A percentile compares a stretch with the other conserved stretches of the same genome.
Evolutionary conservation across 495 filamentous ascomycete species (phyloP).

Genomic region (Friedmanniomyces simplex): DNA sequence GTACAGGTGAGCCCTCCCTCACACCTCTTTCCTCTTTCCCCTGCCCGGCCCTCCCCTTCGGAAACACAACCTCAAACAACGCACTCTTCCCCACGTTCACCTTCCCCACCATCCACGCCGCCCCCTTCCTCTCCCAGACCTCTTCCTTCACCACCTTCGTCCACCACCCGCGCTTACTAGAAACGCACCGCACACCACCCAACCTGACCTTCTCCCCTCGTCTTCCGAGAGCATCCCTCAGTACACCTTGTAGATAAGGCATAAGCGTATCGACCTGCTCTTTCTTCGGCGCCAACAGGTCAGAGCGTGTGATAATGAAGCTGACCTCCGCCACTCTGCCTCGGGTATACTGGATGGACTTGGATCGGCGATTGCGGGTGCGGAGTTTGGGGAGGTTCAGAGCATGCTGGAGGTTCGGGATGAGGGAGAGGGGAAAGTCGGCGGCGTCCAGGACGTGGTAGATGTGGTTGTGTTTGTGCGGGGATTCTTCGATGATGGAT

Average conservation of each 20-base stretch:
- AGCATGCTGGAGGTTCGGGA: conserved; percentile 50
- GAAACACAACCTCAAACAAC: conserved; percentile 74
- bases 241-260: conserved; percentile 63
- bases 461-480: conserved; percentile 78
- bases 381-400: conserved; percentile 57
- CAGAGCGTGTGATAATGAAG: conserved; percentile 83
- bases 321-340: conserved; percentile 59
- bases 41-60: conserved; percentile 48
- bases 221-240: conserved; percentile 60
- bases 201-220: conserved; percentile 53
- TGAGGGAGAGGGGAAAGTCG: conserved; percentile 87
- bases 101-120: conserved; percentile 96
- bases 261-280: conserved; percentile 71
- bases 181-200: conserved; percentile 76
- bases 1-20: background rate
- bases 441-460: conserved; percentile 98
- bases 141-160: conserved; percentile 74
- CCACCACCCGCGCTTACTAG: conserved; percentile 78
- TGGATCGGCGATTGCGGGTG: conserved; percentile 64
- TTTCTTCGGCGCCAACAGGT: conserved; percentile 71
- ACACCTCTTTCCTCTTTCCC: background rate
- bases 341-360: conserved; percentile 47
- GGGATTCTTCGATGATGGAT: conserved; percentile 74
- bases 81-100: conserved; percentile 95
- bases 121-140: conserved; percentile 68